Percentiles rank a stretch among this genome's conserved stretches.
phyloP scores from a whole-genome alignment of 352 stramenopile genomes.

The Aphanomyces invadans region DNA sequence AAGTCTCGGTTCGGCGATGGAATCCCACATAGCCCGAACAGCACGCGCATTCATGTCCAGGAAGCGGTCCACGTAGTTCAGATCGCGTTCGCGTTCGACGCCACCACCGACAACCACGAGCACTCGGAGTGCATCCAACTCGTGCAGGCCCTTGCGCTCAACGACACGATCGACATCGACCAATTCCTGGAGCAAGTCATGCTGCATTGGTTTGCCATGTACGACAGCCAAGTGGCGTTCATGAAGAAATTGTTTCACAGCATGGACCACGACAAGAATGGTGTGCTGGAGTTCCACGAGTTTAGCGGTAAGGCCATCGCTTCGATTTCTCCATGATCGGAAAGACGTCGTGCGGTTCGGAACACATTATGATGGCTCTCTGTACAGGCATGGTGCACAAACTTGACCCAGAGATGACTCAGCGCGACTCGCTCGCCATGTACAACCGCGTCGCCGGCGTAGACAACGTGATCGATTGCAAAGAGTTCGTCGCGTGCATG shows the following conservation, averaged over 20 bases:
- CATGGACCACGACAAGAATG: slow-evolving; percentile 63
- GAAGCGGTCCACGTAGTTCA: slow-evolving; percentile 14
- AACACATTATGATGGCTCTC: background rate
- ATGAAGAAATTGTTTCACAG: slow-evolving; percentile 66
- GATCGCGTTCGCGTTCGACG: slow-evolving; percentile 16
- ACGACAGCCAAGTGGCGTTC: slow-evolving; percentile 66
- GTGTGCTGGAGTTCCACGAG: slow-evolving; percentile 60
- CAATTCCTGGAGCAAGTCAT: slow-evolving; percentile 67
- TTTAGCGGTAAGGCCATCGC: slow-evolving; percentile 45
- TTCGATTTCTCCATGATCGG: too few relatives aligned
- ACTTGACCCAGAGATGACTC: slow-evolving; percentile 56
- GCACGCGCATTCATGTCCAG: slow-evolving; percentile 3
- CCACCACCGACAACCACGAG: background rate
- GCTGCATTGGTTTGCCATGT: slow-evolving; percentile 68
- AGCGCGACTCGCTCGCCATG: slow-evolving; percentile 44
- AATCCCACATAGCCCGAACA: slow-evolving; percentile 35
- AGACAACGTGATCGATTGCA: slow-evolving; percentile 71
- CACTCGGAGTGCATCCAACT: slow-evolving; percentile 35
- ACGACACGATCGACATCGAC: slow-evolving; percentile 49
- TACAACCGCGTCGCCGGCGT: slow-evolving; percentile 60
- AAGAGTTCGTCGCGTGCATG: slow-evolving; percentile 73
- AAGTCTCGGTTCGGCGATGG: slow-evolving; percentile 60
- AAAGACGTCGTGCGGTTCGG: too few relatives aligned
- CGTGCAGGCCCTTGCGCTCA: slow-evolving; percentile 47
- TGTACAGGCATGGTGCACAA: slow-evolving; percentile 30